Conservation (phyloP, 169 alveolate genomes). For the Perkinsus marinus region DNA sequence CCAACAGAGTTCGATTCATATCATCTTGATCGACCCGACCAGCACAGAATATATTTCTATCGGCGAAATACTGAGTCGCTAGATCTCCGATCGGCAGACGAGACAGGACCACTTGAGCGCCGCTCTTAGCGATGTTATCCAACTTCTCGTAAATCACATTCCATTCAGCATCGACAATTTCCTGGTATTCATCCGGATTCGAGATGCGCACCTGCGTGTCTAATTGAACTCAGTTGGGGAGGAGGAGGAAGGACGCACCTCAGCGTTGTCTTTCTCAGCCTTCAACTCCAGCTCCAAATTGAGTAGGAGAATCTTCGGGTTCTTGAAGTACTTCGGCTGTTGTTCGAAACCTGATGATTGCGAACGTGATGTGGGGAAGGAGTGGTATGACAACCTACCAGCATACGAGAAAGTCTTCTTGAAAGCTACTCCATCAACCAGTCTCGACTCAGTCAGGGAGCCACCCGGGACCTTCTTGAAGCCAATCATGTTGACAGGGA, state of each 20-base stretch:
- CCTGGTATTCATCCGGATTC: slow-evolving; percentile 74
- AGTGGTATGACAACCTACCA: neutral
- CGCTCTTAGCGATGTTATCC: slow-evolving; percentile 72
- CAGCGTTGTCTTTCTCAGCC: slow-evolving; percentile 97
- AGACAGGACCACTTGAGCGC: slow-evolving; percentile 83
- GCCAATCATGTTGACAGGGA: slow-evolving; percentile 66
- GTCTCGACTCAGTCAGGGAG: slow-evolving; percentile 69
- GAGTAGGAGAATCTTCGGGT: slow-evolving; percentile 82
- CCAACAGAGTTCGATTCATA: slow-evolving; percentile 24
- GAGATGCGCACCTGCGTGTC: slow-evolving; percentile 1
- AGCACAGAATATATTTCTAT: slow-evolving; percentile 81
- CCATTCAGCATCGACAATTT: slow-evolving; percentile 97
- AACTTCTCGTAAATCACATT: slow-evolving; percentile 82
- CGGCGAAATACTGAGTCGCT: slow-evolving; percentile 97
- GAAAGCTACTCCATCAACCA: slow-evolving; percentile 94
- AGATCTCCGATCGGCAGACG: slow-evolving; percentile 95
- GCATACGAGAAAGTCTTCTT: slow-evolving; percentile 96
- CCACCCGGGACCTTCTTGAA: slow-evolving; percentile 95
- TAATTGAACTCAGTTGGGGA: too few relatives aligned
- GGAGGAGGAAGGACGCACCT: slow-evolving; percentile 57
- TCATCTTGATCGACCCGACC: slow-evolving; percentile 94
- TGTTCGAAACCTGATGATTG: slow-evolving; percentile 80
- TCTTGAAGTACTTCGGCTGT: slow-evolving; percentile 82
- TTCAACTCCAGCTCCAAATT: slow-evolving; percentile 90
- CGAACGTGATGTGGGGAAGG: neutral